phyloP scores from a whole-genome alignment of 2,329 filamentous ascomycete genomes.

The Ascochyta viciae-villosae region DNA sequence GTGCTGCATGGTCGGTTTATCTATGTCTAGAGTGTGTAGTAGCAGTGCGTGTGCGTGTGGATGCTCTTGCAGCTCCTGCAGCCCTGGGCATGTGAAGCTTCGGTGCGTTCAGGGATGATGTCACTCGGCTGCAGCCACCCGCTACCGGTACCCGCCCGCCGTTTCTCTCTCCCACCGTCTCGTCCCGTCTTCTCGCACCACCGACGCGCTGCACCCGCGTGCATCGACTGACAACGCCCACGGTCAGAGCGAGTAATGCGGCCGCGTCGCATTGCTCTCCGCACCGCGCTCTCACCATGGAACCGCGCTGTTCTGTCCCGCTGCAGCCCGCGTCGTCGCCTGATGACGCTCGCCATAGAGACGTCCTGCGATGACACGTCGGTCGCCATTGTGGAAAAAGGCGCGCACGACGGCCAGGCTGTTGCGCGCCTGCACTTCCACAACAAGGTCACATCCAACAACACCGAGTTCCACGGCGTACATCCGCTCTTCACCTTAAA shows the following conservation, averaged over 20 bases:
- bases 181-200: constrained; percentile 3
- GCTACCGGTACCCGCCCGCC: not conserved
- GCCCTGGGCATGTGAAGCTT: constrained; percentile 2
- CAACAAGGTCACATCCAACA: constrained; percentile 81
- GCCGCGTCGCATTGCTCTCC: constrained; percentile 19
- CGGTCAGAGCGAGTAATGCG: constrained; percentile 24
- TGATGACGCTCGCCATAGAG: constrained; percentile 73
- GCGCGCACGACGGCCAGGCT: constrained; percentile 19
- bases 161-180: constrained; percentile 1
- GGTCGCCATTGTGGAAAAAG: constrained; percentile 78
- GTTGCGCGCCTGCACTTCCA: constrained; percentile 75
- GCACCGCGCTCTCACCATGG: constrained; percentile 18
- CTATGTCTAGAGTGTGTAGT: not conserved
- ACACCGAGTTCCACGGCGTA: constrained; percentile 76
- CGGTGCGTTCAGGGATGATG: not conserved
- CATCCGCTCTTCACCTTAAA: constrained; percentile 77
- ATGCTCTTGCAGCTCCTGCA: not conserved
- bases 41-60: not conserved
- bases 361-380: constrained; percentile 93
- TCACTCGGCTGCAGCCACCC: not conserved
- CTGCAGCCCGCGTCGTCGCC: constrained; percentile 18
- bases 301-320: not conserved
- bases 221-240: not conserved
- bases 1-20: constrained; percentile 26
- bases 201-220: not conserved